These are phyloP conservation scores for Nidularia pulvinata DNA, from an alignment of 768 basidiomycete genomes.

Conservation along the genomic window DNA sequence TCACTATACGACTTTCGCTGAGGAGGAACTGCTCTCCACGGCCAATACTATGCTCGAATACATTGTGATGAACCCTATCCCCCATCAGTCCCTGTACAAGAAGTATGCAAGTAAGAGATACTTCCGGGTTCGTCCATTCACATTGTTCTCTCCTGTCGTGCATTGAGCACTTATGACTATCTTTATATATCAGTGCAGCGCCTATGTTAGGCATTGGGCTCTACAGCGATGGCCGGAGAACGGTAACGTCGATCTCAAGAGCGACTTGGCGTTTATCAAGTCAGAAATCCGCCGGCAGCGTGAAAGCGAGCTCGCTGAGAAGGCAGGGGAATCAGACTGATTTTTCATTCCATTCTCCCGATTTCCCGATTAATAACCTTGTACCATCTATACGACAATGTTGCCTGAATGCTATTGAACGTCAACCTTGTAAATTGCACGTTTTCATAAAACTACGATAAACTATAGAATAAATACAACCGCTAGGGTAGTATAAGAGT, in stretches of 20 bases:
- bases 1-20: slow-evolving; percentile 86
- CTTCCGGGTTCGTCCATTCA: slow-evolving; percentile 60
- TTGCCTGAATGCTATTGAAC: too few species aligned
- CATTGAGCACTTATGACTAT: neutral
- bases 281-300: neutral
- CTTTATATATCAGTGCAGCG: slow-evolving; percentile 54
- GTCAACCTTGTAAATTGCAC: too few species aligned
- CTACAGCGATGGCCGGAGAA: slow-evolving; percentile 68
- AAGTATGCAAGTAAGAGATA: slow-evolving; percentile 88
- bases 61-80: slow-evolving; percentile 62
- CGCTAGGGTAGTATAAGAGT: too few species aligned
- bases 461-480: too few species aligned
- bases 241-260: slow-evolving; percentile 48
- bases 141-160: neutral
- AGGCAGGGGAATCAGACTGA: neutral
- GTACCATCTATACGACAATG: too few species aligned
- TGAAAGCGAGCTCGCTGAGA: neutral
- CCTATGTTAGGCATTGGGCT: slow-evolving; percentile 81
- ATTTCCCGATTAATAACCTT: too few species aligned
- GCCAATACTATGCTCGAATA: slow-evolving; percentile 91
- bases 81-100: slow-evolving; percentile 79
- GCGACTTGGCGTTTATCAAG: slow-evolving; percentile 3
- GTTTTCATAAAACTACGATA: too few species aligned
- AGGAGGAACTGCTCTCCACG: slow-evolving; percentile 75
- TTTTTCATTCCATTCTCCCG: too few species aligned